Evolutionary conservation across 495 filamentous ascomycete species (phyloP).

Genomic region (Hypoxylon fragiforme): DNA sequence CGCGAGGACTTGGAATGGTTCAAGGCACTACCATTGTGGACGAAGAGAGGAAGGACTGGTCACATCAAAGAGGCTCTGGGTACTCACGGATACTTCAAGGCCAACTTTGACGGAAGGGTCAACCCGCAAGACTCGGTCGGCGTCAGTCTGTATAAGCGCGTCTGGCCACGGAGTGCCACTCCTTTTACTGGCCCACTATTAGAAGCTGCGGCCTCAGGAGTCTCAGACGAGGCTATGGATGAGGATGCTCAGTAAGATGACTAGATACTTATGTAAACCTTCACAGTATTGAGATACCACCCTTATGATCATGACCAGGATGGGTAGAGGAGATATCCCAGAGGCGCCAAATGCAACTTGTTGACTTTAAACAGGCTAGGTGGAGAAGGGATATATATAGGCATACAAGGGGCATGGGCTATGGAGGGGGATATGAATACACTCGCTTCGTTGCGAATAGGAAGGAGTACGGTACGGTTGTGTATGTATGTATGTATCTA

Average conservation of each 20-base stretch:
- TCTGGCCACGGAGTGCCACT: conserved; percentile 75
- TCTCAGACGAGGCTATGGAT: conserved; percentile 44
- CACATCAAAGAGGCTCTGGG: conserved; percentile 92
- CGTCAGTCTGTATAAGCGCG: conserved; percentile 89
- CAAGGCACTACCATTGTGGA: conserved; percentile 94
- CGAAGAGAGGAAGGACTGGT: conserved; percentile 80
- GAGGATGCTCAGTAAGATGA: conserved; percentile 43
- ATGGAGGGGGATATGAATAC: too few relatives aligned
- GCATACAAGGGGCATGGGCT: too few relatives aligned
- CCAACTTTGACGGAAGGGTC: conserved; percentile 92
- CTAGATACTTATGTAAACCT: too few relatives aligned
- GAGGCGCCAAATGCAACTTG: too few relatives aligned
- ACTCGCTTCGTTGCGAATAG: too few relatives aligned
- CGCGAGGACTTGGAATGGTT: conserved; percentile 93
- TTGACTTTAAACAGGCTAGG: too few relatives aligned
- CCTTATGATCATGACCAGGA: neutral
- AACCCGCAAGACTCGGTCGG: conserved; percentile 93
- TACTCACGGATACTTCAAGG: conserved; percentile 99
- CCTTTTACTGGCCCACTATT: conserved; percentile 50
- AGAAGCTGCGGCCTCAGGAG: conserved; percentile 28
- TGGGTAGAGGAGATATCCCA: conserved; percentile 1
- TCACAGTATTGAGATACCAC: neutral
- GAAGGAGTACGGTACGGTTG: too few relatives aligned
- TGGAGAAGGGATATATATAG: too few relatives aligned
- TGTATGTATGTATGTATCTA: too few relatives aligned